Base-by-base conservation (phyloP, 176 grass and related monocot genomes). In the Zoysia japonica region DNA sequence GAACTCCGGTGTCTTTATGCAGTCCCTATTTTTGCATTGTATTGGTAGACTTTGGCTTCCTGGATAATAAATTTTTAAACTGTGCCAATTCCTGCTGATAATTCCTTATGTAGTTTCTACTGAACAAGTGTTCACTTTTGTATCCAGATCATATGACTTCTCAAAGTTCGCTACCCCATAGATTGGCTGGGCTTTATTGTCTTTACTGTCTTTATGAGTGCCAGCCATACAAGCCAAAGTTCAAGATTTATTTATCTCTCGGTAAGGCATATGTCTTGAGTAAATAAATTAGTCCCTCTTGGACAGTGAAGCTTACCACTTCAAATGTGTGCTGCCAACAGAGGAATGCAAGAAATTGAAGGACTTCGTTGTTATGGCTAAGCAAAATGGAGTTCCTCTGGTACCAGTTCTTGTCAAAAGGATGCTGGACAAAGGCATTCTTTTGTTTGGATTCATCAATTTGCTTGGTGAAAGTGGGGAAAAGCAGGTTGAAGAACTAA, bases 151-250 rank as follows among this genome's bases (percentile, higher is more conserved):
- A 93, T 83, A 89, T 94, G 87, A 75, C 71, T 82, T 98, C 91
- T 39, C 46, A 60, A 44, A 85, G 71, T 71, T 78, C 53, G 72
- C 48, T 94, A n/a, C 79, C 75, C 16, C 80, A 70, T 65, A 89
- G 87, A 83, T 87, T 94, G 65, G 88, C 92, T 87, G 95, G 85
- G 14, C 83, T 98, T 28, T 98, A 98, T 83, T 94, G 92, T 74
- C 92, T 98, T 57, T 94, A 98, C 63, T 98, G 92, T 84, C 88
- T 98, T 50, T 88, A 98, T 55, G 88, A 94, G 81, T 90, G 77
- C 62, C 92, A 98, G 85, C 95, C 95, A n/a, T 98, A 90, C 81
- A 84, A 87, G 49, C 88, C 92, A 67, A 37, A 52, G 57, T 98
- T 90, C 72, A 94, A 92, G 77, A 98, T 98, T 78, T 98, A 98